Evolutionary conservation across 2,329 filamentous ascomycete species (phyloP).

Genomic region (Aspergillus proliferans): DNA sequence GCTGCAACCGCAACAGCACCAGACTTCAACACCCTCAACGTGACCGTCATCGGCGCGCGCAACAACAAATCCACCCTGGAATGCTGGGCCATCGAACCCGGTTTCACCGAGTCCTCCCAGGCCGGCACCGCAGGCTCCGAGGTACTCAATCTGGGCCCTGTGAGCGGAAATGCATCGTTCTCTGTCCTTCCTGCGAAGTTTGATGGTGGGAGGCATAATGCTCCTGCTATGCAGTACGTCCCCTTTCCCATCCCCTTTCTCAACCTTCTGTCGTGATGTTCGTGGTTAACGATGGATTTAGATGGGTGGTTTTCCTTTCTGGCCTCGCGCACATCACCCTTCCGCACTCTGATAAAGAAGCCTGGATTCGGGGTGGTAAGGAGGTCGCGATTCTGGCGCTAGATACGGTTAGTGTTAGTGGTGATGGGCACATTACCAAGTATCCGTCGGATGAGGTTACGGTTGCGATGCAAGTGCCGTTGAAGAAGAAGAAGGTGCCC

Average conservation of each 20-base stretch:
- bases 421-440: conserved; percentile 36
- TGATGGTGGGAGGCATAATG: conserved; percentile 39
- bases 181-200: conserved; percentile 32
- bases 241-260: neutral
- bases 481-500: conserved; percentile 28
- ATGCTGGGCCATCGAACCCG: conserved; percentile 41
- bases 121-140: conserved; percentile 29
- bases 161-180: conserved; percentile 29
- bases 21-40: conserved; percentile 28
- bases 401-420: conserved; percentile 38
- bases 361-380: conserved; percentile 35
- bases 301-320: conserved; percentile 34
- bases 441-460: conserved; percentile 38
- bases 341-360: conserved; percentile 32
- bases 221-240: conserved; percentile 38
- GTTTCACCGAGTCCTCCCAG: conserved; percentile 27
- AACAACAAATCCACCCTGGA: conserved; percentile 38
- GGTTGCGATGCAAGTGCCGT: conserved; percentile 33
- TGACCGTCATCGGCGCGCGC: conserved; percentile 36
- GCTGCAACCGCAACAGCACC: conserved; percentile 3
- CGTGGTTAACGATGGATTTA: conserved; percentile 1
- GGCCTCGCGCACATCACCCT: conserved; percentile 40
- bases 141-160: conserved; percentile 26
- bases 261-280: neutral
- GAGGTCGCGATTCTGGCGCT: conserved; percentile 39